A percentile compares a stretch with the other conserved stretches of the same genome.
phyloP scores from a whole-genome alignment of 768 basidiomycete species.

The Phanerodontia chrysosporium region DNA sequence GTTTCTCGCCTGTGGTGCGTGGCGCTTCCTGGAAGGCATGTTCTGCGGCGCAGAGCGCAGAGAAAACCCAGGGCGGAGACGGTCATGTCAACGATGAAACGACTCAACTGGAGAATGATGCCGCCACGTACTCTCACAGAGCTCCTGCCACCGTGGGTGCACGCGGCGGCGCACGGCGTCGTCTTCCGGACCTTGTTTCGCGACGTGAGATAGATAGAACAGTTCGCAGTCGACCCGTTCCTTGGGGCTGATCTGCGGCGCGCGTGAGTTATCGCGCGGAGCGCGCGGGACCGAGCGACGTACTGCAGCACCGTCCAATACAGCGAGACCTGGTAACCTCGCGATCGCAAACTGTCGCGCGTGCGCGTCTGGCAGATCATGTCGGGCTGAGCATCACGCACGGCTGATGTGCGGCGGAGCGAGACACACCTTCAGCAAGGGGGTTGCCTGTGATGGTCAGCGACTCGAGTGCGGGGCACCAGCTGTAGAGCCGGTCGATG shows the following conservation, averaged over 20 bases:
- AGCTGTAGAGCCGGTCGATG: conserved; percentile 59
- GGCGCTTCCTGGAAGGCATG: conserved; percentile 49
- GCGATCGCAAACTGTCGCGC: conserved; percentile 61
- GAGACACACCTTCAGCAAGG: conserved; percentile 46
- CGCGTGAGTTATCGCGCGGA: neutral
- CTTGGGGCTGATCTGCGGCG: conserved; percentile 53
- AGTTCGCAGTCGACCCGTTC: conserved; percentile 81
- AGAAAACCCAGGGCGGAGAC: neutral
- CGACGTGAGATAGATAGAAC: conserved; percentile 72
- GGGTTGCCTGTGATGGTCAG: conserved; percentile 64
- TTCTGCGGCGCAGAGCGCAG: conserved; percentile 33
- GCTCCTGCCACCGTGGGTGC: conserved; percentile 62
- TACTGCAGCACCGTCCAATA: conserved; percentile 64
- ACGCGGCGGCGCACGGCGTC: conserved; percentile 39
- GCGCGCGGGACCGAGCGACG: conserved; percentile 18
- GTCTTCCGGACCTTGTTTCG: conserved; percentile 39
- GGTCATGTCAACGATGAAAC: neutral
- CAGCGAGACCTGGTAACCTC: conserved; percentile 55
- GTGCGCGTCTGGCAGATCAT: conserved; percentile 5
- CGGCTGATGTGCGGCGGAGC: neutral
- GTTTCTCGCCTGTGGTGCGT: conserved; percentile 26
- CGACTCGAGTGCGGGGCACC: conserved; percentile 65
- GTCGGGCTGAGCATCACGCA: neutral
- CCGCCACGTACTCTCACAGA: conserved; percentile 51
- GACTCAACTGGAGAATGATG: neutral